phyloP scores from a whole-genome alignment of 1,284 basidiomycete species.

The Marasmius fiardii region DNA sequence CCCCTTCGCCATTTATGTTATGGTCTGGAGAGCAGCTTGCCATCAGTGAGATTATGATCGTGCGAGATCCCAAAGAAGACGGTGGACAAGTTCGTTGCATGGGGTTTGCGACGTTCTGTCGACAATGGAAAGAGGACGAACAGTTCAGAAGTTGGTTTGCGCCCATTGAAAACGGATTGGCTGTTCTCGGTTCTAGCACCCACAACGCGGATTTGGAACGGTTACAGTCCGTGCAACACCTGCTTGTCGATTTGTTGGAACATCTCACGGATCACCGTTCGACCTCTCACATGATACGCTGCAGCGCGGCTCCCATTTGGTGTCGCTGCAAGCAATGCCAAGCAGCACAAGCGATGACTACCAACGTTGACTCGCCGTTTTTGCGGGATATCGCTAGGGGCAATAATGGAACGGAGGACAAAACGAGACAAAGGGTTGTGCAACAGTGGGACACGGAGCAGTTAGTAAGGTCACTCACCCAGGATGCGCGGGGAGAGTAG shows the following conservation, averaged over 20 bases:
- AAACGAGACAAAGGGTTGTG: too few relatives aligned
- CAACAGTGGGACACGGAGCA: too few relatives aligned
- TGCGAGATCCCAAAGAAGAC: constrained; percentile 1
- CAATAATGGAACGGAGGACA: neutral
- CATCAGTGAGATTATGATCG: constrained; percentile 5
- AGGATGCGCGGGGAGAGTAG: too few relatives aligned
- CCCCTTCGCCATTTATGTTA: neutral
- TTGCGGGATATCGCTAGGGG: neutral
- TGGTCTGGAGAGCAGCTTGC: constrained; percentile 5
- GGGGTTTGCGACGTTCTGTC: constrained; percentile 9
- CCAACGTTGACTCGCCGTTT: neutral
- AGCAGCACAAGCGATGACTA: neutral
- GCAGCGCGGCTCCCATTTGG: neutral
- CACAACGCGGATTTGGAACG: neutral
- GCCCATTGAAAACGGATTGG: constrained; percentile 3
- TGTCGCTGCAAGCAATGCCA: constrained; percentile 1
- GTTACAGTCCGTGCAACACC: constrained; percentile 5
- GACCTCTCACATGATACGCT: neutral
- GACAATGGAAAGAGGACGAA: constrained; percentile 3
- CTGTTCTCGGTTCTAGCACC: neutral
- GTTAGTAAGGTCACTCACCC: too few relatives aligned
- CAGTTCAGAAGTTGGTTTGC: constrained; percentile 5
- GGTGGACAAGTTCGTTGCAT: constrained; percentile 6
- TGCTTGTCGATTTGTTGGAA: constrained; percentile 1
- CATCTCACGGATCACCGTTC: neutral